Base-by-base conservation (phyloP, 345 rosid genomes). In the Euphorbia peplus region DNA sequence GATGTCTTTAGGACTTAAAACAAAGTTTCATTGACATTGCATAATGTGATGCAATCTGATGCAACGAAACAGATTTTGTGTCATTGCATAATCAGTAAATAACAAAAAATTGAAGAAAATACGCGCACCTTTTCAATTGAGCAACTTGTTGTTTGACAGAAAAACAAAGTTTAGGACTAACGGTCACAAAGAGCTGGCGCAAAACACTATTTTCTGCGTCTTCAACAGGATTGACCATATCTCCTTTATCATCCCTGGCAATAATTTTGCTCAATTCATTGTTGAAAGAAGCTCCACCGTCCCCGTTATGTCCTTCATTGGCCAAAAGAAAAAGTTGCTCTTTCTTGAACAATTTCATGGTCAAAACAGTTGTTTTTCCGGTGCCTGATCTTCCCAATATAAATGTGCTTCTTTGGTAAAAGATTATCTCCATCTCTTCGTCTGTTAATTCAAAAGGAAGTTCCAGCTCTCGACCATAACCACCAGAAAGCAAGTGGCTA, bases 311-410 rank as follows among this genome's bases (percentile, higher is more conserved):
- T 37, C 74, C 83, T 53, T 73, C 52, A 18, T 19, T 48, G 5
- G 83, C 80, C 53, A 70, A 58, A 10, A 69, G 71, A 70, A 48
- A 63, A 19, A 67, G 63, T 53, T 80, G 76, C 68, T 85, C 87
- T 4, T 70, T 79, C 63, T 68, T 48, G 60, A 74, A 76, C 67
- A 87, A 73, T 73, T 84, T 86, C 78, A 76, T 80, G 0, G 83
- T 82, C 29, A 84, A 39, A 44, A 84, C 76, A 0, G 88, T 86
- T 13, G 91, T 86, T 73, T 86, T 86, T 5, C 91, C 91, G 0
- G 84, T 86, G 5, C 88, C 91, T 4, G 91, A 86, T 47, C 87
- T 68, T 35, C 91, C 91, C 29, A 81, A 68, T 13, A 84, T 70
- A 52, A 87, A 83, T 12, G 81, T 74, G 64, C 83, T 85, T 79